Percentiles rank a stretch among this genome's conserved stretches.
These are phyloP conservation scores for Botrytis pseudocinerea DNA, from an alignment of 2,329 filamentous ascomycete species.

Conservation along the genomic window DNA sequence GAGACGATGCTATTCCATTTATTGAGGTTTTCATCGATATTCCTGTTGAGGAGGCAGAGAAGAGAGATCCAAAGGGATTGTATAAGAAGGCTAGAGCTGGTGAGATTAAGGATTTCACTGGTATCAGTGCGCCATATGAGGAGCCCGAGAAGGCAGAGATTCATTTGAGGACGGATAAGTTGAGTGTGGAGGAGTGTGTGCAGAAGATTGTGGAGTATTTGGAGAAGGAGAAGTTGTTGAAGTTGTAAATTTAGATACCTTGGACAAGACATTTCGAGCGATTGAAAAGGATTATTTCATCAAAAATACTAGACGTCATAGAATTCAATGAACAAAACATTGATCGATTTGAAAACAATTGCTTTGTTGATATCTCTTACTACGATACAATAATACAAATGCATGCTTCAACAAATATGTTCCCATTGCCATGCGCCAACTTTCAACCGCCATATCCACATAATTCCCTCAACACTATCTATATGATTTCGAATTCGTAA, in stretches of 20 bases:
- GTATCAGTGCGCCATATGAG: constrained; percentile 94
- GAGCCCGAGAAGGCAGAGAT: constrained; percentile 83
- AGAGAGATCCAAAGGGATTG: constrained; percentile 93
- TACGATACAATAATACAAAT: constrained; percentile 31
- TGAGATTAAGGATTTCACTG: constrained; percentile 96
- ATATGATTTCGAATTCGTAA: constrained; percentile 83
- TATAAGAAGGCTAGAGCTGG: constrained; percentile 96
- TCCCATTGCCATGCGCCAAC: constrained; percentile 30
- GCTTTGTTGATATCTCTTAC: constrained; percentile 17
- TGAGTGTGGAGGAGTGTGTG: constrained; percentile 85
- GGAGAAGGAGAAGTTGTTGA: constrained; percentile 64
- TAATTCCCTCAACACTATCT: constrained; percentile 25
- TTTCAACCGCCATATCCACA: constrained; percentile 15
- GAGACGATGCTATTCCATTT: constrained; percentile 73
- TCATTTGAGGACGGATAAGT: constrained; percentile 78
- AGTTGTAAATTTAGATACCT: constrained; percentile 25
- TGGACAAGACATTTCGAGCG: background rate
- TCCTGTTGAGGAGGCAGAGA: constrained; percentile 85
- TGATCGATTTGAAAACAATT: constrained; percentile 7
- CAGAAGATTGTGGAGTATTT: constrained; percentile 80
- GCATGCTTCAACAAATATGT: constrained; percentile 28
- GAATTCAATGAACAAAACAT: background rate
- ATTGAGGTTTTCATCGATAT: constrained; percentile 94
- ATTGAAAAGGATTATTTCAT: background rate
- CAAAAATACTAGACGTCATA: background rate